These are phyloP conservation scores for Begonia loranthoides DNA, from an alignment of 306 rosid species.

Conservation along the genomic window DNA sequence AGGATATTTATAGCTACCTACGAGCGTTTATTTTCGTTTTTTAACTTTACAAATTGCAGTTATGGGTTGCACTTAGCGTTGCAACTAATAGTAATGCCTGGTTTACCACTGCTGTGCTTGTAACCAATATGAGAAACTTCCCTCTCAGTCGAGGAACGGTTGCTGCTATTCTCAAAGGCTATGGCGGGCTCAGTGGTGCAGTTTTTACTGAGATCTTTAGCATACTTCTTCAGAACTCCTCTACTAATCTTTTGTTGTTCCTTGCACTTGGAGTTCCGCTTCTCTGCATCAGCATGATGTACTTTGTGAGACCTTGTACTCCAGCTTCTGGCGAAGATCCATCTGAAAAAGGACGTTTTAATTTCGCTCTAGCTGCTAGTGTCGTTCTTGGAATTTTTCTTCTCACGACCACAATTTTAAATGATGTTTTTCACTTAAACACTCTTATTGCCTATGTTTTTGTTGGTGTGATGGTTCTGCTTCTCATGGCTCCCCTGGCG, in stretches of 20 bases:
- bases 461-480: slow-evolving; percentile 38
- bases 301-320: slow-evolving; percentile 53
- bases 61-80: slow-evolving; percentile 50
- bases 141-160: slow-evolving; percentile 62
- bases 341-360: slow-evolving; percentile 36
- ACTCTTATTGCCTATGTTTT: slow-evolving; percentile 18
- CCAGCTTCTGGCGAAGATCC: slow-evolving; percentile 52
- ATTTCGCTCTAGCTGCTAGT: slow-evolving; percentile 51
- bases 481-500: slow-evolving; percentile 66
- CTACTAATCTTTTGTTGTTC: slow-evolving; percentile 46
- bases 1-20: too few relatives aligned
- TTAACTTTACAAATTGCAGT: slow-evolving; percentile 18
- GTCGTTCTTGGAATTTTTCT: slow-evolving; percentile 45
- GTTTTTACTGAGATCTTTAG: slow-evolving; percentile 54
- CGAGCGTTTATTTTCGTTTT: too few relatives aligned
- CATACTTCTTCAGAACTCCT: slow-evolving; percentile 38
- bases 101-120: slow-evolving; percentile 59
- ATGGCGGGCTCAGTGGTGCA: slow-evolving; percentile 63
- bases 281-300: slow-evolving; percentile 50
- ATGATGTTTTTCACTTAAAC: slow-evolving; percentile 15
- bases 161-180: slow-evolving; percentile 68
- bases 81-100: slow-evolving; percentile 73
- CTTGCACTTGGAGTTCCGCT: slow-evolving; percentile 52
- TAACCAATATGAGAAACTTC: slow-evolving; percentile 82
- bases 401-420: slow-evolving; percentile 37